Base-by-base conservation (phyloP, 1,139 yeast genomes). In the Blastobotrys serpentis region DNA sequence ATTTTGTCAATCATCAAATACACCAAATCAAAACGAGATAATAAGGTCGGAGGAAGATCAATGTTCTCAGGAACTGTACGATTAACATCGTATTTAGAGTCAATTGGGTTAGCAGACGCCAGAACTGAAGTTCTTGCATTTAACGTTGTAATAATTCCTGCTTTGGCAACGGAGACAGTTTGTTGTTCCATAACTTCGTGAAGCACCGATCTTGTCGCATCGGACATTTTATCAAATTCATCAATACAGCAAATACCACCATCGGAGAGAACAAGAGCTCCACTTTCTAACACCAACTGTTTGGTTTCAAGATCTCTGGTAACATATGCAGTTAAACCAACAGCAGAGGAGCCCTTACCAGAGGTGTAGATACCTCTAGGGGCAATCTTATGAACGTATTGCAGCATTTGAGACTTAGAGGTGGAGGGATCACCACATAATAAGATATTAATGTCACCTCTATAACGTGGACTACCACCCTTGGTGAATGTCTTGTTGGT, bases 181-280 rank as follows among this genome's bases (percentile, higher is more conserved):
- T 92, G 98, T 67, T 92, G 98, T 73, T 92, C 98, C 98, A 92
- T 92, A 18, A 94, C 98, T 76, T 92, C 98, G 67, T 92, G 99
- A 51, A 92, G 73, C 13, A 92, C 98, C 2, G 97, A 88, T 61
- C 98, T 75, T 0, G 98, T 92, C 1, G 95, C 72, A 60, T 92
- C 98, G 52, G 84, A 79, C 99, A 92, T 92, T 68, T 92, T 92
- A 70, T 92, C 99, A 64, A 92, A 92, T 72, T 92, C 99, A 73
- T 92, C 99, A 66, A 92, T 92, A 71, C 98, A 94, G 73, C 98
- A 92, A 47, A 92, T 84, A 72, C 99, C 99, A 50, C 98, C 98
- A 69, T 92, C 99, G 5, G 97, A 88, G 47, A 92, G 75, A 10
- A 92, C 98, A 56, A 92, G 76, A 0, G 99, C 99, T 67, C 99